Conservation (phyloP, 441 rosid genomes). For the Populus hybrid region DNA sequence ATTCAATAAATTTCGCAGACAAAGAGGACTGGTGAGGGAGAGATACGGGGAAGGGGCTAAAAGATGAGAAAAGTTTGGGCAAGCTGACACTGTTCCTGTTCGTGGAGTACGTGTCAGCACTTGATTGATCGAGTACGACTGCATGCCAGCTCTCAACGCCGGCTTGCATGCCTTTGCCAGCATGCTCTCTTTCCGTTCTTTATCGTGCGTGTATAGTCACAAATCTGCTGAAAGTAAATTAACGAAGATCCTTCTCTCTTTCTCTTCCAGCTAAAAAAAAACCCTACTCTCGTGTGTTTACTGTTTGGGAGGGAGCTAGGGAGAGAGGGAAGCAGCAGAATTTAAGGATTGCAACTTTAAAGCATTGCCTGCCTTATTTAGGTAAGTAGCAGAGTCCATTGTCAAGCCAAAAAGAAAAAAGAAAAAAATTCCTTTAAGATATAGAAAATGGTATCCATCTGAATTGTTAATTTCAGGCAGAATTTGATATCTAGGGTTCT, state of each 20-base stretch:
- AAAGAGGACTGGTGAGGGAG: background rate
- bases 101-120: too few relatives aligned
- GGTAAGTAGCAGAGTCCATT: background rate
- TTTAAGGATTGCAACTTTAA: background rate
- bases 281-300: too few relatives aligned
- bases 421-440: too few relatives aligned
- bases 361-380: background rate
- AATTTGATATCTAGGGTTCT: too few relatives aligned
- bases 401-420: too few relatives aligned
- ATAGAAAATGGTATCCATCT: too few relatives aligned
- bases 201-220: background rate
- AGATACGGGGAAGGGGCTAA: background rate
- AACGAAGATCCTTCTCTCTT: background rate
- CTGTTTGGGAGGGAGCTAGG: too few relatives aligned
- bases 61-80: background rate
- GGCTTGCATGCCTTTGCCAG: conserved; percentile 21
- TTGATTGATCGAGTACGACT: background rate
- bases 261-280: background rate
- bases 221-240: too few relatives aligned
- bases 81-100: background rate
- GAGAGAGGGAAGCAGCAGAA: too few relatives aligned
- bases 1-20: background rate
- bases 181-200: background rate
- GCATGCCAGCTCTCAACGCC: conserved; percentile 8
- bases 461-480: too few relatives aligned